Percentiles rank a stretch among this genome's conserved stretches.
phyloP scores from a whole-genome alignment of 78 protist genomes.

The Guillardia theta region DNA sequence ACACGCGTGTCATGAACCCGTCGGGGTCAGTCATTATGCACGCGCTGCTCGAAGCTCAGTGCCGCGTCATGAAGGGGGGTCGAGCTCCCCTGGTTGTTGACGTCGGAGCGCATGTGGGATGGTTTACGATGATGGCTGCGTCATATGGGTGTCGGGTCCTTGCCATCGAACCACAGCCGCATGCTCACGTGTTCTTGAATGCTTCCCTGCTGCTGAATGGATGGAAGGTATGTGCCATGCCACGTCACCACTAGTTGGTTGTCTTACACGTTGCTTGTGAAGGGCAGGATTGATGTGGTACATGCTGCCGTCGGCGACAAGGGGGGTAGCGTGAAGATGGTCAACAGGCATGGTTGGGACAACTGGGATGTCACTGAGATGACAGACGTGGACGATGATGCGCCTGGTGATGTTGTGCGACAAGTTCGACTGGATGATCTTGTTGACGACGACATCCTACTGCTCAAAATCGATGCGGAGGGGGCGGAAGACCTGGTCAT shows the following conservation, averaged over 20 bases:
- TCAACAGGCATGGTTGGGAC: slow-evolving; percentile 12
- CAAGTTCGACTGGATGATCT: background rate
- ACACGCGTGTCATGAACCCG: background rate
- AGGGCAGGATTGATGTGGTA: background rate
- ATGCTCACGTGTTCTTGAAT: background rate
- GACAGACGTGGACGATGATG: background rate
- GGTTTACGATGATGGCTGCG: slow-evolving; percentile 40
- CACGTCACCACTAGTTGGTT: background rate
- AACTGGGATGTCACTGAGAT: slow-evolving; percentile 2
- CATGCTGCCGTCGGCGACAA: background rate
- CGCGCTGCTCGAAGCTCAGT: background rate
- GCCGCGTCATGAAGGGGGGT: too few species aligned
- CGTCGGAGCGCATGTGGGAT: slow-evolving; percentile 24
- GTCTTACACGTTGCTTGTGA: too few species aligned
- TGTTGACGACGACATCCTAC: background rate
- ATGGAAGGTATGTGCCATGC: background rate
- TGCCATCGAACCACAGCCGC: slow-evolving; percentile 12
- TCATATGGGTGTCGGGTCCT: slow-evolving; percentile 24
- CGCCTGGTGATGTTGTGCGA: background rate
- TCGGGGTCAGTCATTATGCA: background rate
- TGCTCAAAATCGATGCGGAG: background rate
- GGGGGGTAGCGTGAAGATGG: background rate
- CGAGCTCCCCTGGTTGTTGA: slow-evolving; percentile 34
- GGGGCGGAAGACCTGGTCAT: background rate
- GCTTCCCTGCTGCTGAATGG: slow-evolving; percentile 28